These are phyloP conservation scores for Plasmodium coatneyi DNA, from an alignment of 169 alveolate species.

Conservation along the genomic window DNA sequence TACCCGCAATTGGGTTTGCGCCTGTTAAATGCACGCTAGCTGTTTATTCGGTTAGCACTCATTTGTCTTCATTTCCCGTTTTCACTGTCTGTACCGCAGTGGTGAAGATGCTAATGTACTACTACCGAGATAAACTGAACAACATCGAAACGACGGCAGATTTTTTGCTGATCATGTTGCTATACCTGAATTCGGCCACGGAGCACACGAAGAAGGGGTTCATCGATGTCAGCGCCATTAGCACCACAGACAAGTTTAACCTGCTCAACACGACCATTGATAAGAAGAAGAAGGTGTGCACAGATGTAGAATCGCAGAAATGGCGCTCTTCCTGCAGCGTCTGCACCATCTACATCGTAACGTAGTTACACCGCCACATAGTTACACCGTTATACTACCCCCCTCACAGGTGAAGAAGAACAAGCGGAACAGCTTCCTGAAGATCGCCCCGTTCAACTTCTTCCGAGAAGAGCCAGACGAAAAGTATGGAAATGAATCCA, in stretches of 20 bases:
- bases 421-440: not conserved
- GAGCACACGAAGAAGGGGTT: conserved; percentile 18
- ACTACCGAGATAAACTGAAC: conserved; percentile 23
- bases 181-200: conserved; percentile 27
- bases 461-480: conserved; percentile 58
- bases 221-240: conserved; percentile 5
- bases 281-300: conserved; percentile 3
- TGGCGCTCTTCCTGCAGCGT: too few species aligned
- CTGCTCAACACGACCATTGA: conserved; percentile 16
- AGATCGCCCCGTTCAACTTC: conserved; percentile 53
- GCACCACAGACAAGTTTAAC: conserved; percentile 11
- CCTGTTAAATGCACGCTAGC: not conserved
- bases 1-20: not conserved
- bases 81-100: not conserved
- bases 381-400: not conserved
- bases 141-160: conserved; percentile 48
- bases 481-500: conserved; percentile 17
- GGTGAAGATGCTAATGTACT: conserved; percentile 11
- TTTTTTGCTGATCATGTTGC: conserved; percentile 29
- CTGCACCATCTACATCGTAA: not conserved
- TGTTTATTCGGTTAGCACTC: not conserved
- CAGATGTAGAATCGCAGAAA: not conserved
- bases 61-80: not conserved
- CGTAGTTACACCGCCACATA: not conserved
- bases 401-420: not conserved